Base-by-base conservation (phyloP, 768 basidiomycete species). In the Panaeolus papilionaceus region DNA sequence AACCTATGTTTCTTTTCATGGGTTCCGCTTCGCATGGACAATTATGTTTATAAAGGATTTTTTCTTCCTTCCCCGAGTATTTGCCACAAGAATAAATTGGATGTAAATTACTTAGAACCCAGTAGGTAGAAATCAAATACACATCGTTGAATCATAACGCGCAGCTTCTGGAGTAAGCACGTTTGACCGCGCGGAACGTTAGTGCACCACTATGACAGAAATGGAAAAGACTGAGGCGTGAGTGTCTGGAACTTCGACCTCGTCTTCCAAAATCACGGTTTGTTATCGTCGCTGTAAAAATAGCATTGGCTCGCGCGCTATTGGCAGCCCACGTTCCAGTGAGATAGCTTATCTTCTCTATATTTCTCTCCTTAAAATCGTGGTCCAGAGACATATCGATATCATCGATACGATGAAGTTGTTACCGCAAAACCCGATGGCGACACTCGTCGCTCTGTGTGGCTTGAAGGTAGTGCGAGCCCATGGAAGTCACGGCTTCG, bases 281-380 rank as follows among this genome's bases (percentile, higher is more conserved):
- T 18, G 8, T 16, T 58, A 14, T 33, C 33, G 6, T 58, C n/a
- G 54, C 11, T 58, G 3, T 58, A 33, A 58, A 58, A 58, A 58
- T 58, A 58, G 28, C 14, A 37, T 4, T 28, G 9, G 9, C 23
- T 51, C 8, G 49, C 7, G 44, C 16, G 10, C 20, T 23, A 6
- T 10, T 12, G n/a, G 47, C 28, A 9, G 16, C 54, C 12, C 11
- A 14, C 28, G 26, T 58, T 16, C 16, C 54, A 14, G 28, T 37
- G 26, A 58, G 54, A 58, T 58, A 58, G 33, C 54, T 58, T 28
- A 37, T 58, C 54, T 33, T 28, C 26, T 28, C 54, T n/a, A 58
- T 9, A 4, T 4, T 28, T 51, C 8, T 28, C 26, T 51, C 9
- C 26, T 51, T 10, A 10, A 9, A 33, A 58, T 28, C 3, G 12